Evolutionary conservation across 179 eudicot genomes (phyloP).

Genomic region (Drosera spatulata): DNA sequence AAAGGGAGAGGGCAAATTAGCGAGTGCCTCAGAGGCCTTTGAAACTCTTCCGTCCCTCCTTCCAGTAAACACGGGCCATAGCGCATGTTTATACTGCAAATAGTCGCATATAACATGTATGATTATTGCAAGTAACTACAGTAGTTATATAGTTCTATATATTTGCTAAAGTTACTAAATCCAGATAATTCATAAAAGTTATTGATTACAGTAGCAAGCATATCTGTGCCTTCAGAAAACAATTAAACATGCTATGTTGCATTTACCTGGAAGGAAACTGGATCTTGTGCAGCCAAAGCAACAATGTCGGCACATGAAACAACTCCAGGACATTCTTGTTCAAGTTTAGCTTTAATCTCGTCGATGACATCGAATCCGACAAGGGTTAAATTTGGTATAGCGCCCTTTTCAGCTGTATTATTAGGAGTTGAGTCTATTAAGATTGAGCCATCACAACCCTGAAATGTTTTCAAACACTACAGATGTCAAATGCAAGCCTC

Average conservation of each 20-base stretch:
- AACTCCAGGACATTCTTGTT: background rate
- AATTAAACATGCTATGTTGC: background rate
- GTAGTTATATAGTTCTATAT: background rate
- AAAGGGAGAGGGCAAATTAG: conserved; percentile 32
- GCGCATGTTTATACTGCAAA: conserved; percentile 1
- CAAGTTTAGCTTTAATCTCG: background rate
- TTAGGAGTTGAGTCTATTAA: conserved; percentile 33
- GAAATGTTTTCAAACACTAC: background rate
- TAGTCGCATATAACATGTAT: background rate
- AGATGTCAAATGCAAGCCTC: too few species aligned
- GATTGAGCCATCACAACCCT: conserved; percentile 59
- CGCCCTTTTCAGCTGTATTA: conserved; percentile 14
- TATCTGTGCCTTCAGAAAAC: background rate
- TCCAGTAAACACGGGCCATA: conserved; percentile 22
- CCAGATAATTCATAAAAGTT: too few species aligned
- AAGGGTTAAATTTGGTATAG: background rate
- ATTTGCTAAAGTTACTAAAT: background rate
- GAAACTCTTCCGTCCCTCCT: conserved; percentile 24
- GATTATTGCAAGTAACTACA: background rate
- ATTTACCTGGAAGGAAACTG: conserved; percentile 29
- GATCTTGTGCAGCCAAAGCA: conserved; percentile 33
- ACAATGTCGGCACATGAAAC: conserved; percentile 3
- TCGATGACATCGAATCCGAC: background rate
- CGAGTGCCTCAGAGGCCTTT: conserved; percentile 21
- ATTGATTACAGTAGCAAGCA: background rate